A percentile compares a stretch with the other conserved stretches of the same genome.
These are phyloP conservation scores for Candida koratica DNA, from an alignment of 805 yeast genomes.

Conservation along the genomic window DNA sequence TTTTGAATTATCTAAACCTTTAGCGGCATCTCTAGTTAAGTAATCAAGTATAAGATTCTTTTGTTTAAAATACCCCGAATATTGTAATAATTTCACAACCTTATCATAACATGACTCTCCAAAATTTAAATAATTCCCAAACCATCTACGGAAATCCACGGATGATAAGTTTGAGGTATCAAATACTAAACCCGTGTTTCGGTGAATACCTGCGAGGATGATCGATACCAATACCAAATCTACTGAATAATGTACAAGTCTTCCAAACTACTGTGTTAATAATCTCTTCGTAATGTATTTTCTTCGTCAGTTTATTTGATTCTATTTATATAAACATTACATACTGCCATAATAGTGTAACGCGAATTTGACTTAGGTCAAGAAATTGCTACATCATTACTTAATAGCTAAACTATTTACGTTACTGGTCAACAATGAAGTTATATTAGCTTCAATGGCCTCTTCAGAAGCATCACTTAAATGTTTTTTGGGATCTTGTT, in stretches of 20 bases:
- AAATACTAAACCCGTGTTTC: slow-evolving; percentile 72
- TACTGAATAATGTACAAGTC: slow-evolving; percentile 63
- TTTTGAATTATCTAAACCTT: slow-evolving; percentile 19
- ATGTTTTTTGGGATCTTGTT: slow-evolving; percentile 98
- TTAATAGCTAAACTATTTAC: slow-evolving; percentile 88
- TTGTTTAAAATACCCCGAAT: slow-evolving; percentile 51
- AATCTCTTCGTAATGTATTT: too few relatives aligned
- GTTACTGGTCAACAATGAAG: slow-evolving; percentile 80
- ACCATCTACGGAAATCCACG: slow-evolving; percentile 41
- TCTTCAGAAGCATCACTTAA: slow-evolving; percentile 82
- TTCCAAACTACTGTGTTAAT: slow-evolving; percentile 49
- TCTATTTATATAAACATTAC: too few relatives aligned
- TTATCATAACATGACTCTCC: slow-evolving; percentile 60
- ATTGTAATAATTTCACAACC: slow-evolving; percentile 42
- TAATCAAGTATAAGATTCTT: slow-evolving; percentile 35
- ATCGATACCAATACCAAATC: slow-evolving; percentile 79
- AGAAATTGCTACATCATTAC: slow-evolving; percentile 28
- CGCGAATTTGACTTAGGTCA: too few relatives aligned
- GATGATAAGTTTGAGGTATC: slow-evolving; percentile 50
- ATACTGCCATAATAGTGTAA: background rate
- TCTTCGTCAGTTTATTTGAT: too few relatives aligned
- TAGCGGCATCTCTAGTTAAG: slow-evolving; percentile 29
- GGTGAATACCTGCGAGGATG: slow-evolving; percentile 78
- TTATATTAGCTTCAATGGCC: slow-evolving; percentile 85
- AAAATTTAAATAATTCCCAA: slow-evolving; percentile 50